Percentiles rank a stretch among this genome's conserved stretches.
phyloP scores from a whole-genome alignment of 1,284 basidiomycete genomes.

The Sanghuangporus weigelae region DNA sequence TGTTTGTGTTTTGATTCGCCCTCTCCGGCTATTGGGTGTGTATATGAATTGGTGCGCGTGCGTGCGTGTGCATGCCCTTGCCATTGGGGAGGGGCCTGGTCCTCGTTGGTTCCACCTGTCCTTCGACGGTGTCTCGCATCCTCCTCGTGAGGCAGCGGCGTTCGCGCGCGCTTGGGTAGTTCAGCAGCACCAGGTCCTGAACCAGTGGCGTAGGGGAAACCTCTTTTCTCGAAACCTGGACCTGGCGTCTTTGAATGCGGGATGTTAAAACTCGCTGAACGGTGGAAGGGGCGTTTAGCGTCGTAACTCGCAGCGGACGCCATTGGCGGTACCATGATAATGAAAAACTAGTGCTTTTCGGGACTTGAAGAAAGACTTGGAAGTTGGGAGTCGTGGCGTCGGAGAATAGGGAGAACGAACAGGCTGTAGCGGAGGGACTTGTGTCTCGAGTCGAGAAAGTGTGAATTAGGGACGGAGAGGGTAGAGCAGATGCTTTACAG shows the following conservation, averaged over 20 bases:
- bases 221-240: neutral
- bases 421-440: neutral
- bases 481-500: too few species aligned
- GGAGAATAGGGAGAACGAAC: neutral
- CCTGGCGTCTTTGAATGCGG: conserved; percentile 1
- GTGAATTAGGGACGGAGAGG: too few species aligned
- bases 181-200: neutral
- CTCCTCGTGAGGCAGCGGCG: conserved; percentile 8
- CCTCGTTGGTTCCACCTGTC: conserved; percentile 47
- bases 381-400: neutral
- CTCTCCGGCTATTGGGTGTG: conserved; percentile 24
- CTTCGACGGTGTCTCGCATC: conserved; percentile 33
- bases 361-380: neutral
- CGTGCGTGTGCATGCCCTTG: conserved; percentile 53
- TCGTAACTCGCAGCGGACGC: neutral
- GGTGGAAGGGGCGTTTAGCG: neutral
- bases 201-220: neutral
- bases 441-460: too few species aligned
- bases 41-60: conserved; percentile 25
- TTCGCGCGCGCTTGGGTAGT: conserved; percentile 5
- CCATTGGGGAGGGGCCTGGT: conserved; percentile 47
- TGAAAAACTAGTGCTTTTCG: neutral
- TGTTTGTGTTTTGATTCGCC: neutral
- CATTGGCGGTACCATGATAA: neutral
- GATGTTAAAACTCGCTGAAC: conserved; percentile 1